Evolutionary conservation across 1,284 basidiomycete genomes (phyloP).

Genomic region (Leucoagaricus sp.): DNA sequence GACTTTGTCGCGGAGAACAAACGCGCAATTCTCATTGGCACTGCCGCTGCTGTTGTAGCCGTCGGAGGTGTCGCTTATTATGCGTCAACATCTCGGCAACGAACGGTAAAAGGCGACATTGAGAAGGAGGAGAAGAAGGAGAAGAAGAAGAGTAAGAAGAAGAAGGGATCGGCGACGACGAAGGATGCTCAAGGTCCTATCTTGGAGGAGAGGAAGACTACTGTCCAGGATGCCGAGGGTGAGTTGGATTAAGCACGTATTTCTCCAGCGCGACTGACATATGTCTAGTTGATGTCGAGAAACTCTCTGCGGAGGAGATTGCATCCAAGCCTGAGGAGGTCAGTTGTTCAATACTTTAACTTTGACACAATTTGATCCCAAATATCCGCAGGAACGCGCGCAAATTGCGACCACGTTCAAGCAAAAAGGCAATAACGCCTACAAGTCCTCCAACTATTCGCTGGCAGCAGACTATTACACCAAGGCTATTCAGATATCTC

Average conservation of each 20-base stretch:
- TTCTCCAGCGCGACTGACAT: slow-evolving; percentile 10
- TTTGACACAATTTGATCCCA: slow-evolving; percentile 1
- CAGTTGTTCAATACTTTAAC: slow-evolving; percentile 17
- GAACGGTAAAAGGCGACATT: slow-evolving; percentile 31
- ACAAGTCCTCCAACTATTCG: slow-evolving; percentile 77
- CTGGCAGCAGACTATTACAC: slow-evolving; percentile 87
- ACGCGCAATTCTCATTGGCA: slow-evolving; percentile 66
- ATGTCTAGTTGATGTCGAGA: slow-evolving; percentile 36
- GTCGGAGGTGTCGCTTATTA: slow-evolving; percentile 82
- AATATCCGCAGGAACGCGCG: slow-evolving; percentile 62
- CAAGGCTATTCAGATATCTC: slow-evolving; percentile 85
- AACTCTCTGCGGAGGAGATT: slow-evolving; percentile 57
- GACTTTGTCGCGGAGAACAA: slow-evolving; percentile 76
- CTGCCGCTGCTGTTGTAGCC: slow-evolving; percentile 72
- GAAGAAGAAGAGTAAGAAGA: slow-evolving; percentile 41
- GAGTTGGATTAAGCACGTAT: too few species aligned
- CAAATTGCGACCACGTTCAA: slow-evolving; percentile 83
- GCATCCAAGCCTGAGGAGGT: slow-evolving; percentile 59
- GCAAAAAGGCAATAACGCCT: slow-evolving; percentile 87
- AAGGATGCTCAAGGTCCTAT: slow-evolving; percentile 64
- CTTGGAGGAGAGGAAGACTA: slow-evolving; percentile 61
- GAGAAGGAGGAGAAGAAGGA: slow-evolving; percentile 51
- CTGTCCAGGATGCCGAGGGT: slow-evolving; percentile 38
- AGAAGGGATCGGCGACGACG: slow-evolving; percentile 32
- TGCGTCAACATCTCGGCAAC: slow-evolving; percentile 53